Evolutionary conservation across 306 rosid genomes (phyloP).

Genomic region (Mucuna pruriens): DNA sequence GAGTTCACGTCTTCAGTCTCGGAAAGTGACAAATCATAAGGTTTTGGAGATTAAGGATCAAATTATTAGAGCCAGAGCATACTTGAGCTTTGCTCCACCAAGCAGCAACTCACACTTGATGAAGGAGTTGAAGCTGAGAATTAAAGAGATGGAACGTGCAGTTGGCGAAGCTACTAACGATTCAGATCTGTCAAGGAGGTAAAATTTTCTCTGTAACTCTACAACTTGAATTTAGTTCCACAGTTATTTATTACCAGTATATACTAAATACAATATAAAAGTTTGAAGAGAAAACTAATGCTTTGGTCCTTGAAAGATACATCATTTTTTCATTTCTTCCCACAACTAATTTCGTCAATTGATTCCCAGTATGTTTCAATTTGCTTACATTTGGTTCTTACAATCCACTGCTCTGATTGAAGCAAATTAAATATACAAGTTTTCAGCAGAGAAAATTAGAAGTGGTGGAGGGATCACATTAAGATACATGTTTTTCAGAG

Average conservation of each 20-base stretch:
- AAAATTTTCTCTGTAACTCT: constrained; percentile 30
- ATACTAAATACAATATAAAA: constrained; percentile 17
- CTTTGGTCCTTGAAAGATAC: constrained; percentile 25
- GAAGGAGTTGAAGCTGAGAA: constrained; percentile 81
- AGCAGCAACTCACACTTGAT: constrained; percentile 67
- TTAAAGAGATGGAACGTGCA: constrained; percentile 80
- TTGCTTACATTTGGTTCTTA: constrained; percentile 6
- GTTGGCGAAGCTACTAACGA: constrained; percentile 69
- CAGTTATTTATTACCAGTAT: constrained; percentile 6
- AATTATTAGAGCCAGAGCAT: constrained; percentile 82
- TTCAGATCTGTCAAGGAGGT: constrained; percentile 82
- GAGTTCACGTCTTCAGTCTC: constrained; percentile 36
- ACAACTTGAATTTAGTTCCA: constrained; percentile 25
- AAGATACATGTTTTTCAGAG: not conserved
- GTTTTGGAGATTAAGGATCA: constrained; percentile 84
- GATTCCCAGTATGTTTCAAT: constrained; percentile 17
- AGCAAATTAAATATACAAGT: constrained; percentile 9
- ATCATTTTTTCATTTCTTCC: not conserved
- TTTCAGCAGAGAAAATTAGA: constrained; percentile 30
- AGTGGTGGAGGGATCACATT: not conserved
- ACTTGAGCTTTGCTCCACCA: constrained; percentile 72
- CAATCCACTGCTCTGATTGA: constrained; percentile 16
- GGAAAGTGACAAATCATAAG: constrained; percentile 53
- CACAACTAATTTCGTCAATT: constrained; percentile 5
- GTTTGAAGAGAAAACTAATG: constrained; percentile 9